Evolutionary conservation across 345 rosid species (phyloP), one percentile per base, ranked within the genome.

Genomic region (Tarenaya hassleriana): DNA sequence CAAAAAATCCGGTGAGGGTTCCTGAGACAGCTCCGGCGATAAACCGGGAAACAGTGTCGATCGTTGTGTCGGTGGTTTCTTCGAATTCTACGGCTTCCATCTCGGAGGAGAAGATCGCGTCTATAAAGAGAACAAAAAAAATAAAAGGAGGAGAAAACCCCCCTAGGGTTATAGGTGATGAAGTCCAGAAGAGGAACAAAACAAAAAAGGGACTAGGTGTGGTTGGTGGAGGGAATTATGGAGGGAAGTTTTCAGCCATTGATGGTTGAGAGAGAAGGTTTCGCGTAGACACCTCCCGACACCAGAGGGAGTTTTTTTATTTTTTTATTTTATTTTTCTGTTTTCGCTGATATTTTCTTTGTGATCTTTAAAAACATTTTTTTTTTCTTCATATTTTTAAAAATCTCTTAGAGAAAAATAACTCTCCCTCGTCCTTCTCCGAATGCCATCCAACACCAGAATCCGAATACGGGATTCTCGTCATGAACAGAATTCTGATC

Each of bases 1-100:
- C 92, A 46, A 86, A 77, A 56, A 82, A 50, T 3, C 91, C 88
- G 0, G 84, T 74, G 17, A 83, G 79, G 55, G 86, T 77, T 0
- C 83, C 82, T 33, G 84, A 76, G 44, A 83, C 56, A 48, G 71
- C 85, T 14, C 77, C 78, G 58, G 81, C 31, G 17, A 75, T 52
- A 42, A 78, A 55, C 14, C 77, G 64, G 49, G 78, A 86, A 8
- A 74, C 65, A 29, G 55, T 35, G 38, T 69, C 73, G 61, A 70
- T 51, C 35, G 69, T 64, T 43, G 69, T 41, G 17, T 50, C 61
- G 47, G 63, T 41, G 51, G 61, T 66, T 52, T 19, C 40, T 46
- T 68, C 68, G 5, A 56, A 43, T 37, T 63, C 69, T 4, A 59
- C 49, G 38, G 68, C 59, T 29, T 60, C 76, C 71, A 75, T 54